These are phyloP conservation scores for Laguncularia racemosa DNA, from an alignment of 345 rosid species.

Conservation along the genomic window DNA sequence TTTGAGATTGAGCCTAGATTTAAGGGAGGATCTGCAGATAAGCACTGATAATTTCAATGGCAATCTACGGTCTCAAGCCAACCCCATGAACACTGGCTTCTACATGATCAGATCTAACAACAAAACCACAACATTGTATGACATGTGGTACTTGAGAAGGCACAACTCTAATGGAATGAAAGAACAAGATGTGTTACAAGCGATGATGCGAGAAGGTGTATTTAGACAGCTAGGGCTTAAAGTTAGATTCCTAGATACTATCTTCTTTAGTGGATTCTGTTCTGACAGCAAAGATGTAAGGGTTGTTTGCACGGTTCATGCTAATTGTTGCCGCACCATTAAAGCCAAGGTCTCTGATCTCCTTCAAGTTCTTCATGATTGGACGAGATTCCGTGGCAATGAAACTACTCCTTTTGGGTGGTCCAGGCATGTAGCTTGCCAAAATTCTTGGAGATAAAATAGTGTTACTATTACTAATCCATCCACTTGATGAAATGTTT, in stretches of 20 bases:
- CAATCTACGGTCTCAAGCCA: constrained; percentile 19
- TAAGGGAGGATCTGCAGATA: constrained; percentile 51
- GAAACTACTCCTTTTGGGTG: too few relatives aligned
- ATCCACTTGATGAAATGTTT: too few relatives aligned
- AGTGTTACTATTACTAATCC: too few relatives aligned
- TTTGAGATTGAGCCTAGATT: constrained; percentile 21
- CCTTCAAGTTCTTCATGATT: constrained; percentile 14
- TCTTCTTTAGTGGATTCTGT: constrained; percentile 37
- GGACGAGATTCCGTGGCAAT: constrained; percentile 20
- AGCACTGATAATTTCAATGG: constrained; percentile 43
- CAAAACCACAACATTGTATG: constrained; percentile 22
- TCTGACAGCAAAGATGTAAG: constrained; percentile 19
- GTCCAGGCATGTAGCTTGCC: too few relatives aligned
- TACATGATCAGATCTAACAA: constrained; percentile 35
- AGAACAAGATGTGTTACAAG: constrained; percentile 27
- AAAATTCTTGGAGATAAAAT: too few relatives aligned
- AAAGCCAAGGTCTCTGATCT: constrained; percentile 30
- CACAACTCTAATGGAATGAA: constrained; percentile 19
- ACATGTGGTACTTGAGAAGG: constrained; percentile 25
- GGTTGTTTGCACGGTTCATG: constrained; percentile 28
- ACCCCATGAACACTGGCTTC: constrained; percentile 34
- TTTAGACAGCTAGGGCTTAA: constrained; percentile 12
- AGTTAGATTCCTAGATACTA: constrained; percentile 30
- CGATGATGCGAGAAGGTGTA: constrained; percentile 18
- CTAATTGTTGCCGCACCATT: constrained; percentile 40